A percentile compares a stretch with the other conserved stretches of the same genome.
phyloP scores from a whole-genome alignment of 306 rosid species.

The Trichosanthes truncata region DNA sequence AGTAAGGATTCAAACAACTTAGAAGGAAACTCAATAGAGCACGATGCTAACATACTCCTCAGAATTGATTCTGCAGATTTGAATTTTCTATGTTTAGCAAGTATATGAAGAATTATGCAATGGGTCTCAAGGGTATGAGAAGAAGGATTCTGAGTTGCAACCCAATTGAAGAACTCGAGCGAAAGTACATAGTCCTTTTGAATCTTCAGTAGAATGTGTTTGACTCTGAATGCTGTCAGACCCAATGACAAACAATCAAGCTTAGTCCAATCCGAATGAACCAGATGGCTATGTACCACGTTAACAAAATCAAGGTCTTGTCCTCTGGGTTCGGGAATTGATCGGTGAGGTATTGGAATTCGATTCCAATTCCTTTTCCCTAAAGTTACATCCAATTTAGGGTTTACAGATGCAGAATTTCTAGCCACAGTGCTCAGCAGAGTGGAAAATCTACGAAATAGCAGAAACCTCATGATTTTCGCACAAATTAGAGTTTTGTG shows the following conservation, averaged over 20 bases:
- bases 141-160: slow-evolving; percentile 32
- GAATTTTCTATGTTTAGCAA: slow-evolving; percentile 52
- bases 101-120: slow-evolving; percentile 55
- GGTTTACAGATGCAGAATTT: slow-evolving; percentile 11
- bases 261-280: slow-evolving; percentile 68
- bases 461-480: slow-evolving; percentile 8
- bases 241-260: slow-evolving; percentile 36
- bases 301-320: slow-evolving; percentile 75
- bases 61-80: slow-evolving; percentile 43
- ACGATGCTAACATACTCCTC: slow-evolving; percentile 24
- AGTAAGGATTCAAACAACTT: slow-evolving; percentile 47
- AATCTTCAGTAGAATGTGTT: slow-evolving; percentile 47
- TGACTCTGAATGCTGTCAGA: slow-evolving; percentile 49
- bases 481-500: neutral
- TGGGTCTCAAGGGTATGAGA: slow-evolving; percentile 45
- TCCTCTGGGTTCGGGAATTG: slow-evolving; percentile 52
- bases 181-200: slow-evolving; percentile 60
- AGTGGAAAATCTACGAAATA: slow-evolving; percentile 32
- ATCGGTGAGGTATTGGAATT: slow-evolving; percentile 58
- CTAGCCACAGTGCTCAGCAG: slow-evolving; percentile 14
- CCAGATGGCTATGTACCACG: slow-evolving; percentile 57
- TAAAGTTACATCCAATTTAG: slow-evolving; percentile 10
- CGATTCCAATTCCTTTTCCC: slow-evolving; percentile 16
- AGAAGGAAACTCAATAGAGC: slow-evolving; percentile 28
- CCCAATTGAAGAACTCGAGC: slow-evolving; percentile 67